phyloP scores from a whole-genome alignment of 1,284 basidiomycete species.

The Boletellus dicymbophilus region DNA sequence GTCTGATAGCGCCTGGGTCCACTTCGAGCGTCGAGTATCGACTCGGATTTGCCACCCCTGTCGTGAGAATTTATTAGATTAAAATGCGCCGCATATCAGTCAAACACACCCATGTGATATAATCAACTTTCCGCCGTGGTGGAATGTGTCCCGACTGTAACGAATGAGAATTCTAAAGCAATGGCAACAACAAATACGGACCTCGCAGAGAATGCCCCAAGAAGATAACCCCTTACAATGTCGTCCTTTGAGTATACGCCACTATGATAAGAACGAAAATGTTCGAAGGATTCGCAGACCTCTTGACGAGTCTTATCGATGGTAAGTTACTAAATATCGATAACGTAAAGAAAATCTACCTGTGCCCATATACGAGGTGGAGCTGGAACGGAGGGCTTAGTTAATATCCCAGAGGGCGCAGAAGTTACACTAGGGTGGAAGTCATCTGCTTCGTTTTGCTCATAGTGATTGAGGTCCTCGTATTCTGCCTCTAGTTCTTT shows the following conservation, averaged over 20 bases:
- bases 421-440: not conserved
- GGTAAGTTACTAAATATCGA: slow-evolving; percentile 5
- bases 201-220: slow-evolving; percentile 69
- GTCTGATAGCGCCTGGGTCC: slow-evolving; percentile 40
- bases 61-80: not conserved
- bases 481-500: slow-evolving; percentile 21
- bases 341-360: slow-evolving; percentile 32
- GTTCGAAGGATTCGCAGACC: slow-evolving; percentile 73
- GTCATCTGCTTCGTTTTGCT: slow-evolving; percentile 11
- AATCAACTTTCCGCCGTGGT: slow-evolving; percentile 63
- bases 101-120: slow-evolving; percentile 74
- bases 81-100: not conserved
- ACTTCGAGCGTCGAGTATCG: slow-evolving; percentile 39
- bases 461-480: slow-evolving; percentile 6
- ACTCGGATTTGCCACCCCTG: slow-evolving; percentile 71
- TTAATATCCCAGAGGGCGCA: not conserved
- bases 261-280: slow-evolving; percentile 76
- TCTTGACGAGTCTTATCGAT: slow-evolving; percentile 72
- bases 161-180: slow-evolving; percentile 7
- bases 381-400: slow-evolving; percentile 36
- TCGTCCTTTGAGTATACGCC: slow-evolving; percentile 71
- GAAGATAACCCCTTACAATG: slow-evolving; percentile 68
- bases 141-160: slow-evolving; percentile 65
- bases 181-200: slow-evolving; percentile 31
- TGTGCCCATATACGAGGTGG: slow-evolving; percentile 56